Evolutionary conservation across 1,284 basidiomycete genomes (phyloP), one percentile per base, ranked within the genome.

Genomic region (Sanghuangporus weigelae): DNA sequence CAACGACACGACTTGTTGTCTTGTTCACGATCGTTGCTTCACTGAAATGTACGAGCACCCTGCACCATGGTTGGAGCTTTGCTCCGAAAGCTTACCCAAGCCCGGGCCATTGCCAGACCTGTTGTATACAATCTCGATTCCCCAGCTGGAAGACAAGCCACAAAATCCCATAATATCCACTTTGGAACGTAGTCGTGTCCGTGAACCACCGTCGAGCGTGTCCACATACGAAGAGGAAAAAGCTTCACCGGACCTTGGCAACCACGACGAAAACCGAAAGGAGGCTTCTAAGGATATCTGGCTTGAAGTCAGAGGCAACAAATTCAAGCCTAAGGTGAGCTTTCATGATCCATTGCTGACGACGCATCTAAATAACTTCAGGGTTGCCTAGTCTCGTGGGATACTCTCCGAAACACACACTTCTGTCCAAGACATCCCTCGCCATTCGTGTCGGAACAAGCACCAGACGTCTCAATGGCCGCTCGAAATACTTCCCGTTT

Each of bases 131-230:
- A 90, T 90, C 71, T 84, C 80, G 66, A 75, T 91, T 35, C 85
- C 87, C 7, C 73, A 67, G 14, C 73, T 92, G 46, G 73, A 78
- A 19, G 82, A 91, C 64, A 84, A 81, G 67, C 89, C 90, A 2
- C 90, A 92, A 69, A 86, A 92, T 71, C 90, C 89, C 1, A 90
- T 92, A 65, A 76, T 92, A 71, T 83, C 86, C 50, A 74, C 78
- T n/a, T 53, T 63, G 31, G 51, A 59, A 12, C 46, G 26, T 38
- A 39, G 16, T 2, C 36, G 6, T 14, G n/a, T 12, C 31, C 31
- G n/a, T 23, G 38, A 55, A 51, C 42, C 31, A 48, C 39, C 3
- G 35, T 42, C 42, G 51, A 49, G 21, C 14, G 31, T 3, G 10
- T 7, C 8, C 31, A 48, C 39, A 11, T 46, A 46, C 16, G 2